Base-by-base conservation (phyloP, 306 rosid genomes). In the Lathyrus aphaca region DNA sequence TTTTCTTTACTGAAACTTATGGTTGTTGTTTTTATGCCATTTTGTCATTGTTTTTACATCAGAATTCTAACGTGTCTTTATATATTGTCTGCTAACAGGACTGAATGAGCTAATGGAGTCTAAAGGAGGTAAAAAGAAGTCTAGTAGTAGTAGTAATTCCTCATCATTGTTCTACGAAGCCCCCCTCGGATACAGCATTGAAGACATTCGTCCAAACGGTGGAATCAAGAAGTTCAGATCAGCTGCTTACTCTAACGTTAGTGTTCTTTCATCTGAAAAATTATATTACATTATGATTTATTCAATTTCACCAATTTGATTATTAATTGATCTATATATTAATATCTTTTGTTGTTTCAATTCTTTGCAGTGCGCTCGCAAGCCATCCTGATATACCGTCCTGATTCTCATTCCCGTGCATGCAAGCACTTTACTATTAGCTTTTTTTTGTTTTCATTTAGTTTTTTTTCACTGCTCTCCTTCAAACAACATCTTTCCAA, bases 211-310 rank as follows among this genome's bases (percentile, higher is more conserved):
- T 25, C 92, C 96, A 6, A 85, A 80, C 87, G 92, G 96, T 69
- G 92, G 92, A 46, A 85, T 89, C 76, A 89, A 85, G 90, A 89
- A 87, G 69, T 89, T 89, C 89, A 80, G 88, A 85, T 87, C 96
- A 71, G 96, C 96, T 80, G 96, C 92, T 60, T 89, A 87, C 90
- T 89, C 92, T 66, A 89, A 89, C 92, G 96, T 89, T 48, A 64
- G 87, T 66, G 5, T 37, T 38, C 1, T 45, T 42, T 73, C 53
- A 8, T 10, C 23, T 8, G 10, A 29, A 12, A 3, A 8, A 5
- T 23, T 3, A 5, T 11, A 8, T 9, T 53, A 5, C 8, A 55
- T 12, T 25, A 21, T 32, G 3, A 5, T 32, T 6, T 35, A 4
- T 45, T 68, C 7, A 25, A 15, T 29, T 54, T 5, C 27, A 32